Base-by-base conservation (phyloP, 2,329 filamentous ascomycete genomes). In the Arthrobotrys pseudoclavata region DNA sequence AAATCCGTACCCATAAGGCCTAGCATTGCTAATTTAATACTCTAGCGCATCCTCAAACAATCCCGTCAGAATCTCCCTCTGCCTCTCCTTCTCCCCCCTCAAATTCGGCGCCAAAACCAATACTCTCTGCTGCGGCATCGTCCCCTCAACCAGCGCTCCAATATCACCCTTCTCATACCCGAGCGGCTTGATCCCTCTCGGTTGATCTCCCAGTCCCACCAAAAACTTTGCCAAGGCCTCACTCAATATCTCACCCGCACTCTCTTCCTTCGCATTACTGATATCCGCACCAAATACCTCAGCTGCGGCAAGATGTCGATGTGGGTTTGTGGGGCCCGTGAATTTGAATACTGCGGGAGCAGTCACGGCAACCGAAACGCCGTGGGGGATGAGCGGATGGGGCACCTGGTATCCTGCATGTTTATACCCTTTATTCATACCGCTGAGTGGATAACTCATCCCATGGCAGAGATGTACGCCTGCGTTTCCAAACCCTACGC, bases 381-480 rank as follows among this genome's bases (percentile, higher is more conserved):
- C 96, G 83, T 99, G 96, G 0, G 96, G 96, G 82, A 99, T 98
- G 81, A 99, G 91, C 9, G 92, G 89, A 31, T 87, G 83, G 26
- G 89, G 84, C 6, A 97, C 90, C 1, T 91, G 86, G 84, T 99
- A 99, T n/a, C 96, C 96, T 0, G 87, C 84, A 83, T 99, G 96
- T 81, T 90, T 90, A 85, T 98, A 98, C 4, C 91, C 91, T 0
- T 80, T 80, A 83, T 99, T 99, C 83, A 97, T 94, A 31, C 94
- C 93, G 0, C 93, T 97, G 82, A 99, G 97, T 18, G 96, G 96
- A 83, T 99, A 99, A 24, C 92, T 96, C 95, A 99, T 98, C 83
- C 95, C 91, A 83, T 93, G 91, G 83, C 91, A 93, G 9, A 93
- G 86, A 85, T 99, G 96, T 1, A 99, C 96, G 61, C 96, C 96